Conservation (phyloP, 2,329 filamentous ascomycete species). For the Alternaria sp. region DNA sequence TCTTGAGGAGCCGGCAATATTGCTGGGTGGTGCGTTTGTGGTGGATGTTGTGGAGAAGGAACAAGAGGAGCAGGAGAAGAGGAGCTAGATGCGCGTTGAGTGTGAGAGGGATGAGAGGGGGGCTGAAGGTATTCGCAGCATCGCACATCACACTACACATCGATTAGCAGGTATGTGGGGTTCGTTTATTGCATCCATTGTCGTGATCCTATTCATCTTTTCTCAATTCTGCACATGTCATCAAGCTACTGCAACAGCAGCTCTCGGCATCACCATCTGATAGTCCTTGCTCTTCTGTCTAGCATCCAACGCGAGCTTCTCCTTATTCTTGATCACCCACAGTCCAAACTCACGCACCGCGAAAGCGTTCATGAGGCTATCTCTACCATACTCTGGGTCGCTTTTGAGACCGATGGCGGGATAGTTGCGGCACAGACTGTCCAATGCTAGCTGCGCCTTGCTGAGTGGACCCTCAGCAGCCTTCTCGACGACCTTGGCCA, state of each 20-base stretch:
- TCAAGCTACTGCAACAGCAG: background rate
- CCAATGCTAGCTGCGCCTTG: constrained; percentile 43
- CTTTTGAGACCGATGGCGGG: constrained; percentile 20
- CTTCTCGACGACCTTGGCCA: constrained; percentile 45
- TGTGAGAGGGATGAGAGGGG: too few relatives aligned
- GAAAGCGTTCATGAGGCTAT: constrained; percentile 61
- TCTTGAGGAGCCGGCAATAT: constrained; percentile 61
- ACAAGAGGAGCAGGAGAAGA: constrained; percentile 32
- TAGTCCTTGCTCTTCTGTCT: constrained; percentile 40
- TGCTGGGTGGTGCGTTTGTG: constrained; percentile 62
- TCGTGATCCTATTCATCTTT: constrained; percentile 3
- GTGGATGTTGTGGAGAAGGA: constrained; percentile 58
- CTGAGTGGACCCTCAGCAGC: constrained; percentile 45
- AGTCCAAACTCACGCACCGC: constrained; percentile 61
- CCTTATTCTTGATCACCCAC: constrained; percentile 55
- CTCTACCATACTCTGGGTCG: constrained; percentile 51
- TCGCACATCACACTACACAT: background rate
- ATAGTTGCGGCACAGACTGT: constrained; percentile 40
- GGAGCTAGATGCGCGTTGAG: background rate
- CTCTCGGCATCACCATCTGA: constrained; percentile 21
- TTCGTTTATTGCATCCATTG: constrained; percentile 6
- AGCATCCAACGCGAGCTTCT: constrained; percentile 51
- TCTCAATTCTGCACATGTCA: background rate
- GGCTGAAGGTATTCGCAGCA: too few relatives aligned
- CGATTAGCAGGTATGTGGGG: background rate